phyloP scores from a whole-genome alignment of 768 basidiomycete genomes.

The Sarcomyxa edulis region DNA sequence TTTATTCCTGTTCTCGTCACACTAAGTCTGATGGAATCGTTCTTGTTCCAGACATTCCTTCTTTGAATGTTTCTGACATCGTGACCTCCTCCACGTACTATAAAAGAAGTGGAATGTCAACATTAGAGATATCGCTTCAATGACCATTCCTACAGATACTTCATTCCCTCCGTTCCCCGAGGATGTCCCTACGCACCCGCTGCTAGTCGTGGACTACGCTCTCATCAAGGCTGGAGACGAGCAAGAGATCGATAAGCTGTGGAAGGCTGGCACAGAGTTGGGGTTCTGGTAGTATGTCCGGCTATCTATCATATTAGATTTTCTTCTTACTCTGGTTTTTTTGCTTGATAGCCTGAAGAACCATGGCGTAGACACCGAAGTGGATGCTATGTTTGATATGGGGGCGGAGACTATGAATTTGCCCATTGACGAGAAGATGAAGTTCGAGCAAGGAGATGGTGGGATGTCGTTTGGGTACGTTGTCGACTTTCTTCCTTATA shows the following conservation, averaged over 20 bases:
- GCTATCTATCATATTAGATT: slow-evolving; percentile 3
- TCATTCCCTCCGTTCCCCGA: slow-evolving; percentile 41
- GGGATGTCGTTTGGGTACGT: slow-evolving; percentile 35
- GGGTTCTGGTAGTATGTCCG: slow-evolving; percentile 64
- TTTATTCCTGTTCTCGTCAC: too few species aligned
- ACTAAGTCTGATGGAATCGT: too few species aligned
- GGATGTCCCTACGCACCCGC: slow-evolving; percentile 46
- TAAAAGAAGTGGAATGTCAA: too few species aligned
- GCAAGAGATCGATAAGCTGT: slow-evolving; percentile 44
- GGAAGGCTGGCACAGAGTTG: slow-evolving; percentile 51
- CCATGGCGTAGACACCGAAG: slow-evolving; percentile 45
- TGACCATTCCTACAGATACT: slow-evolving; percentile 17
- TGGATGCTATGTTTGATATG: slow-evolving; percentile 48
- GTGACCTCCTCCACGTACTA: too few species aligned
- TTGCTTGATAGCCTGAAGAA: slow-evolving; percentile 40
- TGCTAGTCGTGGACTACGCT: slow-evolving; percentile 51
- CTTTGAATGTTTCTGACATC: too few species aligned
- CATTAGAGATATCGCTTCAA: too few species aligned
- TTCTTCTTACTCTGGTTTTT: background rate
- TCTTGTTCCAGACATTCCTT: too few species aligned
- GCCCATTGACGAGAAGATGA: slow-evolving; percentile 52
- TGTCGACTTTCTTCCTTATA: too few species aligned
- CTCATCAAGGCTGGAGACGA: slow-evolving; percentile 36
- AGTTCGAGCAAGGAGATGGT: slow-evolving; percentile 50
- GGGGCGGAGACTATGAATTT: slow-evolving; percentile 49